Percentiles rank a stretch among this genome's conserved stretches.
Conservation (phyloP, 495 filamentous ascomycete species). For the Symbiotaphrina buchneri region DNA sequence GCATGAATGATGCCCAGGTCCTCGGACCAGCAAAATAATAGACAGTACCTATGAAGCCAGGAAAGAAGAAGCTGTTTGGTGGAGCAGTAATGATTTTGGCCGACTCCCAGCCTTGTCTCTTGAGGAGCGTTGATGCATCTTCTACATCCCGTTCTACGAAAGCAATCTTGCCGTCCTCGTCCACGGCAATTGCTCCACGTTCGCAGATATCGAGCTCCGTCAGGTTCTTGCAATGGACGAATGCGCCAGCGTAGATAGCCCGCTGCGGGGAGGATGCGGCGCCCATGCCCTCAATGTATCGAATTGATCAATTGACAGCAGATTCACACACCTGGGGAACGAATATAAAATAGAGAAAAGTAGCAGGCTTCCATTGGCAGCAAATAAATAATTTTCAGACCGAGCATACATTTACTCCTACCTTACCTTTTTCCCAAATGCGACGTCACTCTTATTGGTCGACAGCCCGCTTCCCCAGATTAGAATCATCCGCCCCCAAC, state of each 20-base stretch:
- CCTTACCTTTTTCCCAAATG: too few species aligned
- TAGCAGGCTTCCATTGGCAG: too few species aligned
- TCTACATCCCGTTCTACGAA: slow-evolving; percentile 21
- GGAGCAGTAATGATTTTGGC: slow-evolving; percentile 13
- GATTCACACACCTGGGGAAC: too few species aligned
- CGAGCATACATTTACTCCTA: too few species aligned
- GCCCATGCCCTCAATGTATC: too few species aligned
- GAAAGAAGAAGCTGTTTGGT: slow-evolving; percentile 56
- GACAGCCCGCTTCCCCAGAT: too few species aligned
- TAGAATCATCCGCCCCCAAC: too few species aligned
- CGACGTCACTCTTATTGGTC: too few species aligned
- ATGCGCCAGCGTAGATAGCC: slow-evolving; percentile 24
- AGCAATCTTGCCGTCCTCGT: slow-evolving; percentile 38
- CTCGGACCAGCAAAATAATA: slow-evolving; percentile 1
- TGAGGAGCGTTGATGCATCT: slow-evolving; percentile 17
- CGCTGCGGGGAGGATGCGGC: too few species aligned
- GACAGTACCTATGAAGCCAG: slow-evolving; percentile 62
- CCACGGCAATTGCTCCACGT: slow-evolving; percentile 42
- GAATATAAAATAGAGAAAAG: too few species aligned
- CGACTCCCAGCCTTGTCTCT: slow-evolving; percentile 22
- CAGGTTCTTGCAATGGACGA: slow-evolving; percentile 32
- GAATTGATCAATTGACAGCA: too few species aligned
- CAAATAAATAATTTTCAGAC: too few species aligned
- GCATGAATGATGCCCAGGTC: slow-evolving; percentile 3
- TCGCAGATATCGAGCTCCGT: slow-evolving; percentile 31